These are phyloP conservation scores for Mycena latifolia DNA, from an alignment of 768 basidiomycete genomes.

Conservation along the genomic window DNA sequence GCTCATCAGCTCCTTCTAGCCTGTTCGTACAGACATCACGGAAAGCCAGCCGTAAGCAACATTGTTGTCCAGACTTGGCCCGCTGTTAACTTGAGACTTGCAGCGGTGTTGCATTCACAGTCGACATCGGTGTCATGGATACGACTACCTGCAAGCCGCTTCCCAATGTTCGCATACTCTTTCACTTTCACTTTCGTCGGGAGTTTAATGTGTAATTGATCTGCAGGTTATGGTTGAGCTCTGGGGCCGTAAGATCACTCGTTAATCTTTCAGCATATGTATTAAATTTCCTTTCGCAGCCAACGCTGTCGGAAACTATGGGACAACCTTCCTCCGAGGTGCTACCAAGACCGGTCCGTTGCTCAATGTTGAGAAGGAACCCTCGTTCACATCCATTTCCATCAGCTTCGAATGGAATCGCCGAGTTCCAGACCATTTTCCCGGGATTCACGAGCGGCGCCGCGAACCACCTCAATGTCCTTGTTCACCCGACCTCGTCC, in stretches of 20 bases:
- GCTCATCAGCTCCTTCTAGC: slow-evolving; percentile 19
- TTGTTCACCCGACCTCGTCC: slow-evolving; percentile 47
- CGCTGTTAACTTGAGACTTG: neutral
- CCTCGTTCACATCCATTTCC: too few relatives aligned
- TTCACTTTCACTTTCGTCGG: neutral
- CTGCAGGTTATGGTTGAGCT: slow-evolving; percentile 52
- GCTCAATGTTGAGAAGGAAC: too few relatives aligned
- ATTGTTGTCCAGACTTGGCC: neutral
- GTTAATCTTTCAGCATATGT: neutral
- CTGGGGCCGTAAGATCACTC: slow-evolving; percentile 42
- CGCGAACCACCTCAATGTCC: slow-evolving; percentile 52
- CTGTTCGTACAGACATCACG: slow-evolving; percentile 43
- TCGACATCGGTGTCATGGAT: slow-evolving; percentile 53
- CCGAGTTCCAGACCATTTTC: slow-evolving; percentile 53
- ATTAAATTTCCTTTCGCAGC: slow-evolving; percentile 33
- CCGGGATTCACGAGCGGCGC: slow-evolving; percentile 50
- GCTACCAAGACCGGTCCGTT: slow-evolving; percentile 47
- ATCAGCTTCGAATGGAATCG: slow-evolving; percentile 48
- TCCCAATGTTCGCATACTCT: slow-evolving; percentile 36
- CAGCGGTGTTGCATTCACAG: slow-evolving; percentile 50
- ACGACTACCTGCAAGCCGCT: slow-evolving; percentile 55
- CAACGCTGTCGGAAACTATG: slow-evolving; percentile 51
- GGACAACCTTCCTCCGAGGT: slow-evolving; percentile 51
- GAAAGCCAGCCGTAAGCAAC: slow-evolving; percentile 44
- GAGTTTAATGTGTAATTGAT: neutral